These are phyloP conservation scores for Botrytis deweyae DNA, from an alignment of 2,329 filamentous ascomycete genomes.

Conservation along the genomic window DNA sequence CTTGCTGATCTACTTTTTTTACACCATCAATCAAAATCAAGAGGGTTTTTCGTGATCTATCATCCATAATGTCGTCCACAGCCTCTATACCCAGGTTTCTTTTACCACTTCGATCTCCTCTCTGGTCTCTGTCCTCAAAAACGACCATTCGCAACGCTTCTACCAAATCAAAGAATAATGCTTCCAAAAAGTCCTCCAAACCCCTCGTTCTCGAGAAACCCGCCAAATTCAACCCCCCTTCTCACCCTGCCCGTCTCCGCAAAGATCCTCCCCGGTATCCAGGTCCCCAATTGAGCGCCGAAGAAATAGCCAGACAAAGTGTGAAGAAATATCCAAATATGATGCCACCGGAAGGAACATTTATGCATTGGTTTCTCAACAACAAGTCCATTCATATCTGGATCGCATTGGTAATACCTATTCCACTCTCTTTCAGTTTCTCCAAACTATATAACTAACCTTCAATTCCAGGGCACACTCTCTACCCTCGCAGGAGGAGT, in stretches of 20 bases:
- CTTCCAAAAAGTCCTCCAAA: slow-evolving; percentile 42
- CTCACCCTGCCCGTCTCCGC: slow-evolving; percentile 71
- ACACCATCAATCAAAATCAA: background rate
- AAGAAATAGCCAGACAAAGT: slow-evolving; percentile 65
- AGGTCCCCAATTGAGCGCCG: slow-evolving; percentile 65
- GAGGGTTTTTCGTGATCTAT: background rate
- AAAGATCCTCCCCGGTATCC: slow-evolving; percentile 61
- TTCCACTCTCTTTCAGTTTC: background rate
- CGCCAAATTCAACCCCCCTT: slow-evolving; percentile 86
- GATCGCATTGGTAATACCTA: slow-evolving; percentile 71
- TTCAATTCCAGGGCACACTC: slow-evolving; percentile 30
- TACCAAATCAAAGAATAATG: slow-evolving; percentile 32
- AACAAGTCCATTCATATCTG: slow-evolving; percentile 73
- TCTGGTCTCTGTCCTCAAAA: slow-evolving; percentile 48
- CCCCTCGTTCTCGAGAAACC: slow-evolving; percentile 80
- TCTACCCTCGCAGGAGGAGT: slow-evolving; percentile 66
- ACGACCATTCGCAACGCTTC: slow-evolving; percentile 42
- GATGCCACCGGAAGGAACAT: slow-evolving; percentile 80
- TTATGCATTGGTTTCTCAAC: slow-evolving; percentile 81
- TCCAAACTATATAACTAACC: slow-evolving; percentile 7
- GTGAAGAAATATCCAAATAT: slow-evolving; percentile 80
- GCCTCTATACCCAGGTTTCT: slow-evolving; percentile 64
- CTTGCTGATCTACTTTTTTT: background rate
- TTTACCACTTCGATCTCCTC: slow-evolving; percentile 58
- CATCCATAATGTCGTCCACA: slow-evolving; percentile 40